Percentiles rank a stretch among this genome's conserved stretches.
Evolutionary conservation across 2,329 filamentous ascomycete genomes (phyloP).

Genomic region (Cercospora janseana): DNA sequence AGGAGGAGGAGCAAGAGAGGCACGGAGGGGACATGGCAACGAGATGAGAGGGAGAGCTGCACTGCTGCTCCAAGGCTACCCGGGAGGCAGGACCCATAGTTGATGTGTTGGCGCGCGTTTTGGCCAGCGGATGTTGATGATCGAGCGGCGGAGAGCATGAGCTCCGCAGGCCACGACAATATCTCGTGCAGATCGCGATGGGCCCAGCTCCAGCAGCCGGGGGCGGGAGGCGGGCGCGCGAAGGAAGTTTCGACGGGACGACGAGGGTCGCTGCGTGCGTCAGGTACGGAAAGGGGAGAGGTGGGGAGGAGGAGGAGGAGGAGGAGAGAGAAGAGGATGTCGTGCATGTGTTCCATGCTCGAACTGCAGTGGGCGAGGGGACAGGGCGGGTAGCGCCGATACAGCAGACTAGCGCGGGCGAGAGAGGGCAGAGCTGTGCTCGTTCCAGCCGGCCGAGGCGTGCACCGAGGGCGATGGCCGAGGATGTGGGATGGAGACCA

Average conservation of each 20-base stretch:
- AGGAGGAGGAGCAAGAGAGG: conserved; percentile 25
- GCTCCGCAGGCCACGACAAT: conserved; percentile 34
- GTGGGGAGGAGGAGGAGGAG: conserved; percentile 11
- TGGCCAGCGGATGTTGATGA: conserved; percentile 64
- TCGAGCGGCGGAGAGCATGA: conserved; percentile 36
- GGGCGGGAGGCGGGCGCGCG: conserved; percentile 20
- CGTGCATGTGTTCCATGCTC: conserved; percentile 31
- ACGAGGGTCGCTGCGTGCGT: conserved; percentile 28
- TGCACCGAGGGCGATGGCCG: conserved; percentile 4
- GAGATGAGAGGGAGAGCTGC: conserved; percentile 29
- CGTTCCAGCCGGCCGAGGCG: conserved; percentile 15
- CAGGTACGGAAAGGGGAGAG: conserved; percentile 14
- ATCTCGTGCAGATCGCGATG: conserved; percentile 36
- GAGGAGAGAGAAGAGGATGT: conserved; percentile 25
- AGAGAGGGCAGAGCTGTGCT: conserved; percentile 27
- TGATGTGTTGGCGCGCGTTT: conserved; percentile 89
- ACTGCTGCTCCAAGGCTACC: conserved; percentile 31
- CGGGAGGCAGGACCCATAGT: conserved; percentile 45
- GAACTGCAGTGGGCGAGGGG: conserved; percentile 20
- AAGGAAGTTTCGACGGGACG: conserved; percentile 21
- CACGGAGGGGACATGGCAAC: conserved; percentile 26
- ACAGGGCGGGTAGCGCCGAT: conserved; percentile 18
- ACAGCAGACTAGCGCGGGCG: conserved; percentile 6
- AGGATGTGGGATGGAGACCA: conserved; percentile 18
- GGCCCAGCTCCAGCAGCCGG: conserved; percentile 15